A percentile compares a stretch with the other conserved stretches of the same genome.
Conservation (phyloP, 129 eudicot species). For the Daucus carota region DH1_v3.0 NC_030384.2:25574001-25574500, state of each 20-base stretch:
- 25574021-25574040: background rate
- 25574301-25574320: background rate
- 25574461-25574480: background rate
- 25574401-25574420: conserved; percentile 1
- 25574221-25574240: background rate
- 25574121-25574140: background rate
- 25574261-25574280: background rate
- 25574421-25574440: conserved; percentile 3
- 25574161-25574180: background rate
- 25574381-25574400: conserved; percentile 8
- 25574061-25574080: background rate
- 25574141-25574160: background rate
- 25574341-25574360: background rate
- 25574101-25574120: background rate
- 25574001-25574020: background rate
- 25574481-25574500: background rate
- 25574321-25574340: conserved; percentile 8
- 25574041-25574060: background rate
- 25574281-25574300: background rate
- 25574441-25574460: background rate
- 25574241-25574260: background rate
- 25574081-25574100: background rate
- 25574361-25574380: background rate
- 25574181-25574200: background rate
- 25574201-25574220: background rate